phyloP scores from a whole-genome alignment of 2,329 filamentous ascomycete species.

The Rutstroemia sp. region DNA sequence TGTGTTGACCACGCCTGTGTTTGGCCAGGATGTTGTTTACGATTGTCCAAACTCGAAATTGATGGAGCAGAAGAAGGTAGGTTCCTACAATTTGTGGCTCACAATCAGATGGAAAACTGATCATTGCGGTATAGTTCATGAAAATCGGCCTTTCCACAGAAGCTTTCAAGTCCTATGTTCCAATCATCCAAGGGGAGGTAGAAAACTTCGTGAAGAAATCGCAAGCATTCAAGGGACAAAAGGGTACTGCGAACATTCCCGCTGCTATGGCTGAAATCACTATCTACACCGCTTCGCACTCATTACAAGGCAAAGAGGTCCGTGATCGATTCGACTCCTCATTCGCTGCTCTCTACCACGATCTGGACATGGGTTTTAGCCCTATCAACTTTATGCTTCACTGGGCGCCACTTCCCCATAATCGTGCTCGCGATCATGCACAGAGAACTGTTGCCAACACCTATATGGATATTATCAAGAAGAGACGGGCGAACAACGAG shows the following conservation, averaged over 20 bases:
- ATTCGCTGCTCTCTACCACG: constrained; percentile 77
- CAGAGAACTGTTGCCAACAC: constrained; percentile 74
- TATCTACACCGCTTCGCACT: constrained; percentile 81
- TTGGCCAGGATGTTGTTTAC: constrained; percentile 82
- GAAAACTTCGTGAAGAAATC: constrained; percentile 63
- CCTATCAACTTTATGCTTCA: constrained; percentile 87
- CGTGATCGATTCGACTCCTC: constrained; percentile 72
- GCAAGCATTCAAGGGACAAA: constrained; percentile 57
- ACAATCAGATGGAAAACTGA: constrained; percentile 13
- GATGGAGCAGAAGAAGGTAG: constrained; percentile 93
- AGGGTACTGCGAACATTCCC: constrained; percentile 64
- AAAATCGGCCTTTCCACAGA: constrained; percentile 72
- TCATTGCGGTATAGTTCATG: constrained; percentile 52
- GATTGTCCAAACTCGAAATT: constrained; percentile 86
- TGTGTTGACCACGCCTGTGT: constrained; percentile 63
- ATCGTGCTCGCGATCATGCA: constrained; percentile 71
- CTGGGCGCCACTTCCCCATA: constrained; percentile 84
- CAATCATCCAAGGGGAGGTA: constrained; percentile 69
- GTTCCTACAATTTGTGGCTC: constrained; percentile 8
- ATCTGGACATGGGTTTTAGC: constrained; percentile 84
- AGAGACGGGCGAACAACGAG: constrained; percentile 46
- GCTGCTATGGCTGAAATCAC: constrained; percentile 78
- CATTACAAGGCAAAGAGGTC: constrained; percentile 77
- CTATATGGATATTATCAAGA: constrained; percentile 75
- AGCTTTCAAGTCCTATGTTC: constrained; percentile 68